A percentile compares a stretch with the other conserved stretches of the same genome.
Evolutionary conservation across 2,329 filamentous ascomycete genomes (phyloP).

Genomic region (Chaetomium sp.): DNA sequence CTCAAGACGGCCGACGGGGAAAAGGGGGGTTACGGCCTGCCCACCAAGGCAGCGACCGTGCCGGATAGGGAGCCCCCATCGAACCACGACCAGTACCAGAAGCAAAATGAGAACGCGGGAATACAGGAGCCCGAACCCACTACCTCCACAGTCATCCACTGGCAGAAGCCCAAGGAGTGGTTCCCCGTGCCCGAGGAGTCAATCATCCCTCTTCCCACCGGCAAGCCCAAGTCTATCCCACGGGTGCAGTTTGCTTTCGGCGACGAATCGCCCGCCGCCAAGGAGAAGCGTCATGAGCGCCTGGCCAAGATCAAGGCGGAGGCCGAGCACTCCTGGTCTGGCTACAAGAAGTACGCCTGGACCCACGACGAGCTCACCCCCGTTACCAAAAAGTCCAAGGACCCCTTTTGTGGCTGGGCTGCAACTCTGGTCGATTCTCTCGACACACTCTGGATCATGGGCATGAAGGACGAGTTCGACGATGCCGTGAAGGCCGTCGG

Average conservation of each 20-base stretch:
- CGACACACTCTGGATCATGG: conserved; percentile 88
- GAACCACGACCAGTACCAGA: conserved; percentile 30
- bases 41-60: conserved; percentile 38
- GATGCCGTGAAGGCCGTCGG: conserved; percentile 70
- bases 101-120: conserved; percentile 34
- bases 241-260: conserved; percentile 74
- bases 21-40: conserved; percentile 36
- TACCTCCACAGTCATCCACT: conserved; percentile 56
- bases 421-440: conserved; percentile 82
- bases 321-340: conserved; percentile 77
- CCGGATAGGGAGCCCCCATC: conserved; percentile 38
- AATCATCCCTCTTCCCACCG: conserved; percentile 75
- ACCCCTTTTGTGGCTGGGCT: conserved; percentile 91
- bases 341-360: conserved; percentile 80
- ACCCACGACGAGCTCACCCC: conserved; percentile 84
- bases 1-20: conserved; percentile 37
- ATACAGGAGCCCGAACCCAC: conserved; percentile 30
- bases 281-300: conserved; percentile 64
- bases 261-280: conserved; percentile 62
- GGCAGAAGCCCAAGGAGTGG: conserved; percentile 72
- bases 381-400: conserved; percentile 64
- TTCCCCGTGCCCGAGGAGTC: conserved; percentile 74
- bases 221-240: conserved; percentile 68
- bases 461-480: conserved; percentile 74
- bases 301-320: conserved; percentile 70